These are phyloP conservation scores for Backusella tarrabulga DNA, from an alignment of 192 early-diverging fungal species.

Conservation along the genomic window DNA sequence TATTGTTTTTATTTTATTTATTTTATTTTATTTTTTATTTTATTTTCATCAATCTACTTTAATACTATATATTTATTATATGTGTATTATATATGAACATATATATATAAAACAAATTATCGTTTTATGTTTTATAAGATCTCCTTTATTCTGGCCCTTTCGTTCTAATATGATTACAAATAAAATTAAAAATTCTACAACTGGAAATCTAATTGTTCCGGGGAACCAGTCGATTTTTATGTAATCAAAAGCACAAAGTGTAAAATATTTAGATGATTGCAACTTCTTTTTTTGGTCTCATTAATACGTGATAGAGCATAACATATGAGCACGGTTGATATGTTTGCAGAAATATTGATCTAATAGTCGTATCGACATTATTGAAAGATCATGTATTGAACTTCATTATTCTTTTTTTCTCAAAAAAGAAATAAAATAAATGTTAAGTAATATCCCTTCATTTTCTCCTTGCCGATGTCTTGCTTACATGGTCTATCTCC, in stretches of 20 bases:
- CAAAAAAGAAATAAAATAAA: neutral
- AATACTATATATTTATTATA: neutral
- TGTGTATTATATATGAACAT: neutral
- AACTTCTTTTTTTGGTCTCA: neutral
- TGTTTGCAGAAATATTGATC: neutral
- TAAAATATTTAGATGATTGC: neutral
- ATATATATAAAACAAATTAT: neutral
- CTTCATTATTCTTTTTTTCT: neutral
- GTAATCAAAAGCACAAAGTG: neutral
- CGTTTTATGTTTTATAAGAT: neutral
- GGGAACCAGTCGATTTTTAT: neutral
- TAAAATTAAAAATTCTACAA: neutral
- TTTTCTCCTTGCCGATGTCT: neutral
- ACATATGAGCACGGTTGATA: neutral
- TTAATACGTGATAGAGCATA: neutral
- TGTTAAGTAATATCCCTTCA: neutral
- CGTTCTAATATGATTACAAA: neutral
- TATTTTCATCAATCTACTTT: slow-evolving; percentile 1
- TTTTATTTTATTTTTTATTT: neutral
- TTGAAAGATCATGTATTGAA: neutral
- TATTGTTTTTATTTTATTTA: neutral
- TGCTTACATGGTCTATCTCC: neutral
- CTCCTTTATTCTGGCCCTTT: neutral
- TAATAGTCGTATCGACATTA: neutral
- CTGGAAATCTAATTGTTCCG: neutral